Percentiles rank a stretch among this genome's conserved stretches.
These are phyloP conservation scores for Komagataella ulmi DNA, from an alignment of 805 yeast genomes.

Conservation along the genomic window DNA sequence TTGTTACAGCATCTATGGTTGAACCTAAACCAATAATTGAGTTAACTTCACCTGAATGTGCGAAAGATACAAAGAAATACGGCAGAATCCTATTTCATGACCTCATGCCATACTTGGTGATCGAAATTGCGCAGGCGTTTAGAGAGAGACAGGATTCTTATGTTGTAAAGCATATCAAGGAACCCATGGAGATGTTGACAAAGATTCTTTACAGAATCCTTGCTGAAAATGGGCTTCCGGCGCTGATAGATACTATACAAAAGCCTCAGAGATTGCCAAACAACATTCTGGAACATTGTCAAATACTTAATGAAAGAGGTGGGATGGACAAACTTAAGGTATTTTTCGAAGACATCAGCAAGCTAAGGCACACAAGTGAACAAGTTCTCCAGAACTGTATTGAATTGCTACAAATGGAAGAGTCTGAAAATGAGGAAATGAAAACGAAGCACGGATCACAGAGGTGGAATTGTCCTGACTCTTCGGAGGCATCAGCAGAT, in stretches of 20 bases:
- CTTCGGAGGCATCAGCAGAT: slow-evolving; percentile 29
- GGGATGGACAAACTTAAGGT: slow-evolving; percentile 31
- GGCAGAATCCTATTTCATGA: slow-evolving; percentile 34
- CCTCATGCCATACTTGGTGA: slow-evolving; percentile 51
- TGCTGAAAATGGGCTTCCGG: slow-evolving; percentile 40
- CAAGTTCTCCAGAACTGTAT: slow-evolving; percentile 30
- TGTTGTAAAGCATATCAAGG: slow-evolving; percentile 25
- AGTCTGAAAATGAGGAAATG: slow-evolving; percentile 39
- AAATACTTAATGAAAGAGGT: slow-evolving; percentile 37
- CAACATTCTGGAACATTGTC: slow-evolving; percentile 39
- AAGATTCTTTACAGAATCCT: slow-evolving; percentile 28
- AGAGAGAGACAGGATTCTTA: slow-evolving; percentile 49
- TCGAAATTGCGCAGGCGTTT: slow-evolving; percentile 56
- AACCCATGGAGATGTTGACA: slow-evolving; percentile 36
- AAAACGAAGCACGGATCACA: slow-evolving; percentile 36
- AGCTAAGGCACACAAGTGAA: slow-evolving; percentile 25
- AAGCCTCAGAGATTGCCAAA: slow-evolving; percentile 46
- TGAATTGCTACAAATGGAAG: slow-evolving; percentile 34
- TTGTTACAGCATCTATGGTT: slow-evolving; percentile 43
- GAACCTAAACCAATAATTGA: slow-evolving; percentile 23
- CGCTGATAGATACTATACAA: slow-evolving; percentile 46
- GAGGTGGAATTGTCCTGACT: slow-evolving; percentile 38
- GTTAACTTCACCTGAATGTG: slow-evolving; percentile 5
- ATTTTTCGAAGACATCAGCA: slow-evolving; percentile 30
- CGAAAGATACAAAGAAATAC: slow-evolving; percentile 5